phyloP scores from a whole-genome alignment of 352 stramenopile genomes.

The Globisporangium yorkense region DNA sequence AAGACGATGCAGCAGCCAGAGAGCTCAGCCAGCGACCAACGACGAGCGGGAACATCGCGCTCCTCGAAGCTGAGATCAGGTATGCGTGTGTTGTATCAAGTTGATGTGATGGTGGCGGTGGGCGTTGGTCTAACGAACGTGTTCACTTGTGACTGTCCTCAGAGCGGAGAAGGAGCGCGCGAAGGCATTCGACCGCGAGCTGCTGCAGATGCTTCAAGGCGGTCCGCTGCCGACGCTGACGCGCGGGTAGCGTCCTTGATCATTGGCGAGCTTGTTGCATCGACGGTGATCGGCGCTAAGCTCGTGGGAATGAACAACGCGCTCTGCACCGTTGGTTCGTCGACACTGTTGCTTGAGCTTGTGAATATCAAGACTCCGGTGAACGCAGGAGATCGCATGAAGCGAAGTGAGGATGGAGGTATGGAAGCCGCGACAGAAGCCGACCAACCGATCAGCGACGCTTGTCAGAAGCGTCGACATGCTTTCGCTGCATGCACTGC shows the following conservation, averaged over 20 bases:
- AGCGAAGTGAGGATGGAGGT: too few species aligned
- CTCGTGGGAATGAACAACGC: too few species aligned
- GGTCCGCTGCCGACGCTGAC: constrained; percentile 8
- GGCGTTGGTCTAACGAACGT: neutral
- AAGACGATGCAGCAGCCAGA: constrained; percentile 4
- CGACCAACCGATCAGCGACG: too few species aligned
- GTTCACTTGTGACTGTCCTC: constrained; percentile 8
- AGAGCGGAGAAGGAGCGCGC: constrained; percentile 35
- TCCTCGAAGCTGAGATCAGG: constrained; percentile 45
- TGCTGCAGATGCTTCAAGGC: constrained; percentile 50
- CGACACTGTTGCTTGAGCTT: too few species aligned
- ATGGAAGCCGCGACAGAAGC: too few species aligned
- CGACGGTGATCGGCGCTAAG: neutral
- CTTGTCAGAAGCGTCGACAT: too few species aligned
- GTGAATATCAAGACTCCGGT: too few species aligned
- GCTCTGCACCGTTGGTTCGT: too few species aligned
- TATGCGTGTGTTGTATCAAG: constrained; percentile 9
- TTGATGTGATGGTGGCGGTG: neutral
- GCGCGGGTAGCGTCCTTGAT: neutral
- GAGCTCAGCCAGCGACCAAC: neutral
- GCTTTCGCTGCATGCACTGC: too few species aligned
- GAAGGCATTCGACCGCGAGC: constrained; percentile 38
- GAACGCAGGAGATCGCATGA: too few species aligned
- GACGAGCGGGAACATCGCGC: constrained; percentile 14
- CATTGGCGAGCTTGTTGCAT: too few species aligned